Conservation (phyloP, 2,329 filamentous ascomycete species). For the Diaporthe sp. region DNA sequence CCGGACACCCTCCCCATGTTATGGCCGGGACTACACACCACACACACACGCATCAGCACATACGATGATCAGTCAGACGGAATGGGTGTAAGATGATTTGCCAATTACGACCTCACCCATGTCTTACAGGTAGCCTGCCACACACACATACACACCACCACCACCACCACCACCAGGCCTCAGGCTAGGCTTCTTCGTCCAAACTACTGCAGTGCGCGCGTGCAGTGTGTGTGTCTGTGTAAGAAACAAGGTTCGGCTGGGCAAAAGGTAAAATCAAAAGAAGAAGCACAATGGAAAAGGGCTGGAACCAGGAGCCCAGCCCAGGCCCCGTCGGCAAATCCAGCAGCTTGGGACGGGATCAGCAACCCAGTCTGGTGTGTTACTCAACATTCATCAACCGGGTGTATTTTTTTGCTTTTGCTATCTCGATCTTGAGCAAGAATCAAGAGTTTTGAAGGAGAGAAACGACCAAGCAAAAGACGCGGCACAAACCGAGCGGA, state of each 20-base stretch:
- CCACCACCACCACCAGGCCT: background rate
- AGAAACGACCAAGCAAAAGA: background rate
- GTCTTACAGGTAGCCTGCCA: slow-evolving; percentile 15
- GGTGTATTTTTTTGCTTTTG: no score
- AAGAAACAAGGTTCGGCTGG: slow-evolving; percentile 21
- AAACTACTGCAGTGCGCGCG: slow-evolving; percentile 25
- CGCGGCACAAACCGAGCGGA: background rate
- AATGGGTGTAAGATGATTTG: slow-evolving; percentile 41
- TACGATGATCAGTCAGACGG: slow-evolving; percentile 1
- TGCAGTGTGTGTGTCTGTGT: slow-evolving; percentile 34
- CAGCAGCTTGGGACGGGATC: slow-evolving; percentile 25
- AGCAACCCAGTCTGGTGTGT: slow-evolving; percentile 6
- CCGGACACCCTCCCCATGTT: slow-evolving; percentile 10
- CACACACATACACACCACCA: background rate
- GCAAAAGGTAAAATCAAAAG: slow-evolving; percentile 1
- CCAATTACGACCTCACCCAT: slow-evolving; percentile 5
- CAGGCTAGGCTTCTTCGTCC: slow-evolving; percentile 5
- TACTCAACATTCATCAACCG: background rate
- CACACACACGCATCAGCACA: background rate
- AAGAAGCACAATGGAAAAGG: background rate
- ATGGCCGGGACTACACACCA: background rate
- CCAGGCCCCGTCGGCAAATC: slow-evolving; percentile 13
- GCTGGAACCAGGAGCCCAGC: background rate
- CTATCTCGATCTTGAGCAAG: background rate
- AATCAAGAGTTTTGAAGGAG: background rate